These are phyloP conservation scores for Yamadazyma sp. DNA, from an alignment of 1,139 yeast genomes.

Conservation along the genomic window DNA sequence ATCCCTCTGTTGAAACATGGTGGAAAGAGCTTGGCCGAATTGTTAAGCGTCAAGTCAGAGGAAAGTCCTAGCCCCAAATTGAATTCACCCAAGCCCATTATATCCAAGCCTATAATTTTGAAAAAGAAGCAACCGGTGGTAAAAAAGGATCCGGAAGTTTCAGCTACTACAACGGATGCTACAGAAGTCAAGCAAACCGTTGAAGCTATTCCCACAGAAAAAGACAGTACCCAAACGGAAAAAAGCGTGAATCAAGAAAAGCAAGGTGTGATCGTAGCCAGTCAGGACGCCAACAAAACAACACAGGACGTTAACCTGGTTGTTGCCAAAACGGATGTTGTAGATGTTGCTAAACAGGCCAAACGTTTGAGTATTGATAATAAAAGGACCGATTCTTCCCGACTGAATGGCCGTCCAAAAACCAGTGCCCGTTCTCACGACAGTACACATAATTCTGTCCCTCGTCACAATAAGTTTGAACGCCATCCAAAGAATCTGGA, in stretches of 20 bases:
- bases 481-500: not conserved
- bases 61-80: slow-evolving; percentile 14
- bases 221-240: not conserved
- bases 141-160: not conserved
- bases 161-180: too few species aligned
- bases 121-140: slow-evolving; percentile 32
- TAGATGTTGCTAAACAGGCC: not conserved
- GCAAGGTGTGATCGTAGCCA: too few species aligned
- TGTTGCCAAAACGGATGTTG: too few species aligned
- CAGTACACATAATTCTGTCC: not conserved
- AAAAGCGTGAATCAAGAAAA: too few species aligned
- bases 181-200: too few species aligned
- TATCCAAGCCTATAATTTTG: slow-evolving; percentile 38
- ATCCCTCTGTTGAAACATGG: slow-evolving; percentile 13
- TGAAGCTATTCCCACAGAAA: not conserved
- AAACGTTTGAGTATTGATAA: not conserved
- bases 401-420: not conserved
- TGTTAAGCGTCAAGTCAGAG: slow-evolving; percentile 31
- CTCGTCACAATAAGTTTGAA: not conserved
- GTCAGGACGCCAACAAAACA: too few species aligned
- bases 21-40: slow-evolving; percentile 39
- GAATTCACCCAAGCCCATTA: slow-evolving; percentile 26
- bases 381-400: not conserved
- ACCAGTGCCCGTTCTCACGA: not conserved
- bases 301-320: too few species aligned